These are phyloP conservation scores for Acanthamoeba triangularis DNA, from an alignment of 208 protist species.

Conservation along the genomic window DNA sequence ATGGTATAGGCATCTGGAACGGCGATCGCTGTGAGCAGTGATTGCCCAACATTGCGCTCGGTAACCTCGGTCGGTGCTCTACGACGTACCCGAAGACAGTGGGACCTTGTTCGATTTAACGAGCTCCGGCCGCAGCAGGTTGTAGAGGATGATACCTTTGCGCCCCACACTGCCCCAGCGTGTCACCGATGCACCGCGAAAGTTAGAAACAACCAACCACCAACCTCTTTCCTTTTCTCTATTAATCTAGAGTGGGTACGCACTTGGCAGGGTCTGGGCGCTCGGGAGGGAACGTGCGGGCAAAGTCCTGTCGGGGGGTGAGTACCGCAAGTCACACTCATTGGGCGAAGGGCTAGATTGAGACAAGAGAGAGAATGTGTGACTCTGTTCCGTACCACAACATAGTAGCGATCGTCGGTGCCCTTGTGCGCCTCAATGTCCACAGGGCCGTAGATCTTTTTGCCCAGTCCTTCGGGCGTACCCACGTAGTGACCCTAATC, in stretches of 20 bases:
- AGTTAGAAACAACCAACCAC: not conserved
- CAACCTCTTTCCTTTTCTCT: no score
- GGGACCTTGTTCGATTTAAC: conserved; percentile 37
- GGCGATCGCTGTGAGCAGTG: not conserved
- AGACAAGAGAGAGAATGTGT: not conserved
- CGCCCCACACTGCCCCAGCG: not conserved
- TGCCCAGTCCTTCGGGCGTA: not conserved
- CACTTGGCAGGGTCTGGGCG: not conserved
- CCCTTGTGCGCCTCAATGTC: conserved; percentile 72
- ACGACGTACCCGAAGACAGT: not conserved
- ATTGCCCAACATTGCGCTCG: no score
- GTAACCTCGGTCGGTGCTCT: no score
- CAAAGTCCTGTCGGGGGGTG: conserved; percentile 3
- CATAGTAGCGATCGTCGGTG: conserved; percentile 59
- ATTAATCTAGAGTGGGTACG: no score
- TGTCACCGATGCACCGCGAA: not conserved
- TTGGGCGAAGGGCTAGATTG: not conserved
- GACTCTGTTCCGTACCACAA: not conserved
- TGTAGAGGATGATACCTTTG: conserved; percentile 41
- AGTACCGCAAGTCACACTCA: not conserved
- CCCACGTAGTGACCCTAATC: conserved; percentile 28
- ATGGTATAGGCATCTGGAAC: conserved; percentile 11
- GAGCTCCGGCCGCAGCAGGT: conserved; percentile 39
- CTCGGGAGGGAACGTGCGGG: conserved; percentile 57
- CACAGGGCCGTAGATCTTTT: conserved; percentile 64